phyloP scores from a whole-genome alignment of 805 yeast genomes.

The Ogataea pini region DNA sequence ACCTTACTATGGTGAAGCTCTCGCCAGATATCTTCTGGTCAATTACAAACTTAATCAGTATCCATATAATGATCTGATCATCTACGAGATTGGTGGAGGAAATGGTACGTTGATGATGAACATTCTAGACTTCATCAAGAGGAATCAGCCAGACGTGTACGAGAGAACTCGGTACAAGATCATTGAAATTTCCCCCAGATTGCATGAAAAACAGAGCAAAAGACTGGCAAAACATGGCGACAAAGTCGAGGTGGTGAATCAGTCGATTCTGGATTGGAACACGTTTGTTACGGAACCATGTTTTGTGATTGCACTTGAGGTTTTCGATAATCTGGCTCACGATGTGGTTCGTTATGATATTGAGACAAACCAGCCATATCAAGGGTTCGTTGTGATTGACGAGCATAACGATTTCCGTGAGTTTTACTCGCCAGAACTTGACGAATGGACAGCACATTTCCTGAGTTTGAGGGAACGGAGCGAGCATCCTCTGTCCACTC shows the following conservation, averaged over 20 bases:
- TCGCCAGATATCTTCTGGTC: constrained; percentile 76
- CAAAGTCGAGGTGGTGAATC: constrained; percentile 66
- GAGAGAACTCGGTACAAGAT: constrained; percentile 64
- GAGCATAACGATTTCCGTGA: constrained; percentile 74
- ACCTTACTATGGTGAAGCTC: constrained; percentile 82
- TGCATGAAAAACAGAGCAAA: constrained; percentile 57
- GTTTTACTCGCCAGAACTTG: constrained; percentile 63
- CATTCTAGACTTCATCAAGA: constrained; percentile 62
- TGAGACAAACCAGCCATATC: constrained; percentile 63
- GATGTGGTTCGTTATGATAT: constrained; percentile 78
- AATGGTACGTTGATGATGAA: constrained; percentile 84
- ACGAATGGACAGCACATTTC: constrained; percentile 54
- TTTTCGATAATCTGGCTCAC: constrained; percentile 81
- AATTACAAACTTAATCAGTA: constrained; percentile 67
- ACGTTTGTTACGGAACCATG: constrained; percentile 61
- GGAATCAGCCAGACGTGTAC: constrained; percentile 73
- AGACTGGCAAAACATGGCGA: constrained; percentile 42
- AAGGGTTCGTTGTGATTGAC: constrained; percentile 76
- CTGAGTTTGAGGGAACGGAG: constrained; percentile 56
- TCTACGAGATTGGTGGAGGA: constrained; percentile 90
- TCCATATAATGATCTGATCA: constrained; percentile 69
- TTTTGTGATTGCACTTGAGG: constrained; percentile 77
- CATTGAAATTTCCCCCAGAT: constrained; percentile 66
- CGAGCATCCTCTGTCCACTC: constrained; percentile 33
- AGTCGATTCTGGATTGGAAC: constrained; percentile 77